Percentiles rank a stretch among this genome's conserved stretches.
Conservation (phyloP, 2,329 filamentous ascomycete species). For the Epichloe hybrida region DNA sequence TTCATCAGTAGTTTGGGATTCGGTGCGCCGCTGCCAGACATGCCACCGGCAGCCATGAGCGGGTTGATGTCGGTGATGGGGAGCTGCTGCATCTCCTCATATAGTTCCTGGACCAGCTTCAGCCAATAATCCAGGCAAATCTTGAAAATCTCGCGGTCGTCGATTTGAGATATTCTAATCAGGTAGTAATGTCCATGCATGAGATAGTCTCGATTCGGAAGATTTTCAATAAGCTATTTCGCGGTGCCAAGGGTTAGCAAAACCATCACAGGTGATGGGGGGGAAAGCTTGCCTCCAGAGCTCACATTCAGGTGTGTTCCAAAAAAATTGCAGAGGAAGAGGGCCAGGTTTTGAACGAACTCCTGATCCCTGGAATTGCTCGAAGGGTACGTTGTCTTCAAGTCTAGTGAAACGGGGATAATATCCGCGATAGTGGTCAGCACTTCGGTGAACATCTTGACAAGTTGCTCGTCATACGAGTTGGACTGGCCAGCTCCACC, state of each 20-base stretch:
- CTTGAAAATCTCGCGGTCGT: constrained; percentile 98
- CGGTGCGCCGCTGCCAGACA: constrained; percentile 69
- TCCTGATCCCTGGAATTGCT: constrained; percentile 93
- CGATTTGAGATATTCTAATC: constrained; percentile 95
- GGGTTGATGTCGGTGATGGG: constrained; percentile 90
- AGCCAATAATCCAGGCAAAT: constrained; percentile 99
- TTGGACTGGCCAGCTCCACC: constrained; percentile 51
- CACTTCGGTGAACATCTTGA: constrained; percentile 97
- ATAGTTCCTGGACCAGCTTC: constrained; percentile 92
- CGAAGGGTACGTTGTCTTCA: constrained; percentile 80
- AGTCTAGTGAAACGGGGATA: constrained; percentile 77
- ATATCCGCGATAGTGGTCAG: constrained; percentile 85
- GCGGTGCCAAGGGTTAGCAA: neutral
- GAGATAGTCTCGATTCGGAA: constrained; percentile 89
- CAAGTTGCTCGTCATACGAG: constrained; percentile 86
- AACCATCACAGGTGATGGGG: neutral
- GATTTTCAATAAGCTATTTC: constrained; percentile 72
- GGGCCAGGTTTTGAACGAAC: constrained; percentile 89
- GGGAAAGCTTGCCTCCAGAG: neutral
- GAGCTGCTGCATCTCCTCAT: constrained; percentile 96
- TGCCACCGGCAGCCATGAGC: constrained; percentile 61
- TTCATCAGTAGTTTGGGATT: constrained; percentile 76
- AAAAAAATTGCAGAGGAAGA: constrained; percentile 99
- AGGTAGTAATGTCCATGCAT: constrained; percentile 96
- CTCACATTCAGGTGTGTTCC: constrained; percentile 74